Conservation (phyloP, 306 rosid genomes). For the Nissolia schottii region DNA sequence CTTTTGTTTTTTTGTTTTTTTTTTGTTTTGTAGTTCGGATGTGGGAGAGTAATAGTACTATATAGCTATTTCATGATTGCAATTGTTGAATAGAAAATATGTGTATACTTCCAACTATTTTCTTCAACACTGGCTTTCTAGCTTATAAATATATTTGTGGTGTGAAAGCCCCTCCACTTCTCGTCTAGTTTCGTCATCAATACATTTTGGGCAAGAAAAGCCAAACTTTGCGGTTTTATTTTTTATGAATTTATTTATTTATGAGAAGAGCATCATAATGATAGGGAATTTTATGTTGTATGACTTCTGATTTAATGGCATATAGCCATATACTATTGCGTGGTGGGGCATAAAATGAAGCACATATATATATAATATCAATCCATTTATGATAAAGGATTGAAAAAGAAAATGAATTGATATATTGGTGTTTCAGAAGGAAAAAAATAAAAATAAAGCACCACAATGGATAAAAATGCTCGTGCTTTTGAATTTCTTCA, state of each 20-base stretch:
- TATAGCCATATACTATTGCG: constrained; percentile 24
- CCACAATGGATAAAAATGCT: not conserved
- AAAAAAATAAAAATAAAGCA: constrained; percentile 15
- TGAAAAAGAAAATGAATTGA: not conserved
- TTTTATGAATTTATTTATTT: not conserved
- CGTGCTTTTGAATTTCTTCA: constrained; percentile 19
- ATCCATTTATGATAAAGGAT: constrained; percentile 7
- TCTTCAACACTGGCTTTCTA: not conserved
- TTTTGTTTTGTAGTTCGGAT: not conserved
- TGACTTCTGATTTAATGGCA: constrained; percentile 25
- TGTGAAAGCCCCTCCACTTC: constrained; percentile 29
- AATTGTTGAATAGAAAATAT: not conserved
- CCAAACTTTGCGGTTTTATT: constrained; percentile 39
- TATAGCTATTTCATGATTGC: constrained; percentile 14
- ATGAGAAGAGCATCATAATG: constrained; percentile 22
- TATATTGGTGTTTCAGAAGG: not conserved
- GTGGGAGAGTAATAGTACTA: not conserved
- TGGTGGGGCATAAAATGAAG: constrained; percentile 34
- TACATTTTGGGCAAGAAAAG: constrained; percentile 26
- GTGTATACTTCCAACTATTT: constrained; percentile 11
- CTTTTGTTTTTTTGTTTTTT: not conserved
- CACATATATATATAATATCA: constrained; percentile 17
- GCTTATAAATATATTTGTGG: constrained; percentile 10
- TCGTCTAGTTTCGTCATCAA: constrained; percentile 28
- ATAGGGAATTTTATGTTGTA: constrained; percentile 22